Percentiles rank a stretch among this genome's conserved stretches.
Conservation (phyloP, 371 early-diverging fungal species). For the Nosema muscidifuracis region DNA sequence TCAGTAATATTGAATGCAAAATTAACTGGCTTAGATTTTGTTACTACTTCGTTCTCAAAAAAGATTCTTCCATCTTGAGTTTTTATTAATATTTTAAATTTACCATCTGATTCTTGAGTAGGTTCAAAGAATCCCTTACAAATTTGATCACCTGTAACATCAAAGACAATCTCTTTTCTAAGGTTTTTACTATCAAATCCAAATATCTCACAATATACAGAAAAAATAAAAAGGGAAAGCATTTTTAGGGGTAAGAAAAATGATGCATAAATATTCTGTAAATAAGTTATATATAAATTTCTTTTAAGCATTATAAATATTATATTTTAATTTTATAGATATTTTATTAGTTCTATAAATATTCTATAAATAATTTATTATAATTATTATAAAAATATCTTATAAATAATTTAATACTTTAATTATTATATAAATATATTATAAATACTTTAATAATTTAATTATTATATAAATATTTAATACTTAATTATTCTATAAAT, state of each 20-base stretch:
- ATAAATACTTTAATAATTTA: too few species aligned
- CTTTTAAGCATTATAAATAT: too few species aligned
- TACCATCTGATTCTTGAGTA: slow-evolving; percentile 15
- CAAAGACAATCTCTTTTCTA: slow-evolving; percentile 24
- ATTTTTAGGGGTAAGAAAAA: slow-evolving; percentile 10
- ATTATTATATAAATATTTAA: too few species aligned
- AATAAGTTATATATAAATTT: too few species aligned
- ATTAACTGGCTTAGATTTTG: slow-evolving; percentile 35
- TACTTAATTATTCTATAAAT: too few species aligned
- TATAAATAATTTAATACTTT: too few species aligned
- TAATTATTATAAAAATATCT: too few species aligned
- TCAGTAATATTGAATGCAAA: slow-evolving; percentile 57
- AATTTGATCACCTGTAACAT: slow-evolving; percentile 54
- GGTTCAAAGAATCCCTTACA: slow-evolving; percentile 52
- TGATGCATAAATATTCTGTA: too few species aligned
- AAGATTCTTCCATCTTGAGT: slow-evolving; percentile 47
- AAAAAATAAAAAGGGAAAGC: slow-evolving; percentile 25
- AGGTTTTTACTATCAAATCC: background rate
- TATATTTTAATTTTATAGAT: too few species aligned
- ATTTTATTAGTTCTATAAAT: too few species aligned
- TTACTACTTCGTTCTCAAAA: slow-evolving; percentile 35
- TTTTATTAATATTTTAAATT: slow-evolving; percentile 32
- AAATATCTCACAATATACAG: slow-evolving; percentile 26
- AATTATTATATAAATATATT: too few species aligned
- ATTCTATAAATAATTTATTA: too few species aligned